Percentiles rank a stretch among this genome's conserved stretches.
Conservation (phyloP, 2,329 filamentous ascomycete genomes). For the Torrubiella hemipterigena region DNA sequence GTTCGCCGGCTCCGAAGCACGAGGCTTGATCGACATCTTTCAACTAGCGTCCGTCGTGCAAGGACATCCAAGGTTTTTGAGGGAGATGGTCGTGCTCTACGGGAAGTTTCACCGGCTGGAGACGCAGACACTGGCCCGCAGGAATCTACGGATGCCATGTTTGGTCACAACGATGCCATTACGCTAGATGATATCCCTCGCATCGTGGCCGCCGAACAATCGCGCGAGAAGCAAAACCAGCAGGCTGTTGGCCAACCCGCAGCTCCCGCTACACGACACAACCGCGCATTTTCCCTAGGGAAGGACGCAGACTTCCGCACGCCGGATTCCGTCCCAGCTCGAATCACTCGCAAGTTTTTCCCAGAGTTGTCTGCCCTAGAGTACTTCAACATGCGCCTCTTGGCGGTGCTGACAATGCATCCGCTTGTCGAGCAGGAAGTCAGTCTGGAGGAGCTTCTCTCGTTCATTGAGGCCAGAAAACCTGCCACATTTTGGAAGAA, state of each 20-base stretch:
- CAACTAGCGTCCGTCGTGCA: conserved; percentile 82
- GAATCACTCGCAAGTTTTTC: conserved; percentile 69
- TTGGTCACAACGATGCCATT: conserved; percentile 81
- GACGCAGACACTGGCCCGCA: conserved; percentile 22
- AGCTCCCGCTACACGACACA: conserved; percentile 52
- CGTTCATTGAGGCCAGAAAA: conserved; percentile 86
- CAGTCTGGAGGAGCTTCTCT: conserved; percentile 82
- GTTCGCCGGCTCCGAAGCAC: conserved; percentile 86
- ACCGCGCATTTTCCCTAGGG: conserved; percentile 45
- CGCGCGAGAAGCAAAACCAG: conserved; percentile 77
- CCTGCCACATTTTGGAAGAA: conserved; percentile 93
- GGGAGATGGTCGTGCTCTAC: conserved; percentile 43
- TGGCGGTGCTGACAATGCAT: conserved; percentile 91
- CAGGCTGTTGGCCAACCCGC: conserved; percentile 56
- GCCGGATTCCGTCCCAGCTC: conserved; percentile 41
- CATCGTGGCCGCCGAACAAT: conserved; percentile 91
- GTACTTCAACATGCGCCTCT: conserved; percentile 93
- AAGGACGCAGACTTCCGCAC: conserved; percentile 38
- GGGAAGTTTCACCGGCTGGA: conserved; percentile 59
- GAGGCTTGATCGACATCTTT: conserved; percentile 85
- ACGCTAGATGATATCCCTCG: conserved; percentile 93
- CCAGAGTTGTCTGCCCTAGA: conserved; percentile 91
- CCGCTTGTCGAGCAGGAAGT: conserved; percentile 84
- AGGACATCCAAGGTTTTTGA: conserved; percentile 88
- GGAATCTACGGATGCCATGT: conserved; percentile 65